A percentile compares a stretch with the other conserved stretches of the same genome.
Conservation (phyloP, 768 basidiomycete genomes). For the Polyporus arcularius region DNA sequence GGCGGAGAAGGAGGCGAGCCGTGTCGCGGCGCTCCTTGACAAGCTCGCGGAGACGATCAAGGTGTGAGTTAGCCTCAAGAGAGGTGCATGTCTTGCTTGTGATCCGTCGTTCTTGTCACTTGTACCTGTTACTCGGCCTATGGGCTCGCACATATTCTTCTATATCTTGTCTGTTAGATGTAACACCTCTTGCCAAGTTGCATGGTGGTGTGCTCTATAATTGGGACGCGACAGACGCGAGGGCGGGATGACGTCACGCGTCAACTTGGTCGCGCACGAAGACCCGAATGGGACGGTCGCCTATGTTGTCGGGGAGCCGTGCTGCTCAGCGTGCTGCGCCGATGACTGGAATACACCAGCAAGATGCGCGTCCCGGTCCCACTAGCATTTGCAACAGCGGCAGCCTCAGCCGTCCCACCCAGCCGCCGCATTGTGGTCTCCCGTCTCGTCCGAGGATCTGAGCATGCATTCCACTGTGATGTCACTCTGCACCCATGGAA, state of each 20-base stretch:
- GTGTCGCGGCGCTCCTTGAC: constrained; percentile 58
- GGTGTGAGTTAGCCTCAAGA: constrained; percentile 6
- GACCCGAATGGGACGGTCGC: neutral
- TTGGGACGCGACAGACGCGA: neutral
- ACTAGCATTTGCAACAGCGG: no score
- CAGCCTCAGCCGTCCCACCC: neutral
- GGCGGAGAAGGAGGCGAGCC: constrained; percentile 59
- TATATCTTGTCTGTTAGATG: no score
- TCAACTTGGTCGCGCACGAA: neutral
- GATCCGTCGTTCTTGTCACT: no score
- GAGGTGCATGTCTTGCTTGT: neutral
- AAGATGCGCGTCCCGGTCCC: no score
- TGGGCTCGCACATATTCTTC: no score
- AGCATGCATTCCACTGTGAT: constrained; percentile 13
- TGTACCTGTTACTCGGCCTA: no score
- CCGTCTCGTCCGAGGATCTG: neutral
- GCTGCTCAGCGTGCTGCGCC: neutral
- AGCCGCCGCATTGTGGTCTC: neutral
- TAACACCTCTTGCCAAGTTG: no score
- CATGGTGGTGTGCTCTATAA: neutral
- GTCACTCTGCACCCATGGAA: constrained; percentile 4
- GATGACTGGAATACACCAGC: no score
- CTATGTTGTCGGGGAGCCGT: constrained; percentile 2
- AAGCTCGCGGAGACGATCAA: constrained; percentile 23
- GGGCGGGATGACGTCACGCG: constrained; percentile 17